Evolutionary conservation across 257 asterid genomes (phyloP).

Genomic region (Lycium ferocissimum): DNA sequence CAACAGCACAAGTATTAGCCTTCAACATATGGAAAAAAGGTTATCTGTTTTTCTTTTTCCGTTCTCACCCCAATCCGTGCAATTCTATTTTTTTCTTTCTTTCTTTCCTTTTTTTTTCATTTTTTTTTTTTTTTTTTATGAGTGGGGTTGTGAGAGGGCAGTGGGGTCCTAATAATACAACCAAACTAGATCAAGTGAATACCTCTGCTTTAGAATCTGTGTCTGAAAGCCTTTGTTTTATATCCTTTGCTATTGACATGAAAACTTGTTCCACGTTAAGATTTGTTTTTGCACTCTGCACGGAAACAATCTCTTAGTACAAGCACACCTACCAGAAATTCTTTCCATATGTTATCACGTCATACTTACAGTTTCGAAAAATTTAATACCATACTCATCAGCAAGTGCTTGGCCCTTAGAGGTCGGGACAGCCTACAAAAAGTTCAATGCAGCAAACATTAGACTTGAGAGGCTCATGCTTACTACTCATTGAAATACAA

Average conservation of each 20-base stretch:
- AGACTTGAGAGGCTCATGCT: neutral
- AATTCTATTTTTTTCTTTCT: neutral
- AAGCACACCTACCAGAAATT: neutral
- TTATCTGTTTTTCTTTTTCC: neutral
- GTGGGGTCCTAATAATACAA: neutral
- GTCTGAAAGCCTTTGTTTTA: slow-evolving; percentile 57
- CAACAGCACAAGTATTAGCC: slow-evolving; percentile 13
- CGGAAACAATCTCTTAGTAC: slow-evolving; percentile 3
- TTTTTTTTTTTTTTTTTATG: neutral
- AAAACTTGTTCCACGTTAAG: slow-evolving; percentile 58
- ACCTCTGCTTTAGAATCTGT: slow-evolving; percentile 49
- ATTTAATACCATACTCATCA: slow-evolving; percentile 54
- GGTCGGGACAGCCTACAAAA: slow-evolving; percentile 52
- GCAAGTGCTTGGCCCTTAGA: slow-evolving; percentile 58
- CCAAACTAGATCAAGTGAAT: neutral
- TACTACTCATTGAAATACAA: neutral
- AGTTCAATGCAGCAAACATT: neutral
- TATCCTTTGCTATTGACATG: slow-evolving; percentile 54
- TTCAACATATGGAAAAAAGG: neutral
- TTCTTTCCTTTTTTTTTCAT: neutral
- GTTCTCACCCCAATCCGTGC: neutral
- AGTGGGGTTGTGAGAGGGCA: neutral
- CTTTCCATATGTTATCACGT: neutral
- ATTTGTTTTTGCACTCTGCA: slow-evolving; percentile 57
- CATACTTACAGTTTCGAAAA: slow-evolving; percentile 55